Evolutionary conservation across 306 rosid species (phyloP), one percentile per base, ranked within the genome.

Genomic region (Dryas alaskensis): DNA sequence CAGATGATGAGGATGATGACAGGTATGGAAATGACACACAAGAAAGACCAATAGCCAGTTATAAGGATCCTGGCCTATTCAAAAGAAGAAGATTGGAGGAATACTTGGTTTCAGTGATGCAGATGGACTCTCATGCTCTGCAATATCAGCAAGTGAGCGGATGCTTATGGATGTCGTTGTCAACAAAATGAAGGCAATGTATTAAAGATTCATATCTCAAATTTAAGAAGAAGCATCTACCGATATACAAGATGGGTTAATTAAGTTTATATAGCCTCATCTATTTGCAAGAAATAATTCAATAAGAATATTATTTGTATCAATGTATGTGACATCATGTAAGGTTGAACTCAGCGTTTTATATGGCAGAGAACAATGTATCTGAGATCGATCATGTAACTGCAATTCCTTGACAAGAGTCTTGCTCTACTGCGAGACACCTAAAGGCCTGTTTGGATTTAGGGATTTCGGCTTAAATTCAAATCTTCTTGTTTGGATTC

Each of bases 91-190:
- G 10, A 17, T 53, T 77, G 67, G 80, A 81, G n/a, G 81, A 83
- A 3, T 77, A 82, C 61, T 40, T 81, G 68, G 57, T 70, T 7
- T 77, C 80, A 3, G 2, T 86, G 74, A 60, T 81, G 76, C 72
- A 72, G 55, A 76, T 84, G 92, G 90, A 31, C 49, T 85, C 8
- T 77, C 81, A 8, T 88, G 87, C 79, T 77, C 86, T 39, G 58
- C 75, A 64, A 73, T 48, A 79, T 44, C 11, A 51, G 85, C 89
- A 4, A 13, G 42, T 12, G 81, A 82, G 47, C 22, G 85, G 60
- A 39, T 80, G 75, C 31, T 61, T 8, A 68, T 83, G 65, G 61
- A 46, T 42, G 10, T 14, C 49, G 85, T 78, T 3, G 77, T 80
- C 69, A 78, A 71, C 73, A 78, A 78, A 72, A 60, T 86, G 67